Conservation (phyloP, 225 moss, liverwort and hornwort genomes). For the Marchantia paleacea region DNA sequence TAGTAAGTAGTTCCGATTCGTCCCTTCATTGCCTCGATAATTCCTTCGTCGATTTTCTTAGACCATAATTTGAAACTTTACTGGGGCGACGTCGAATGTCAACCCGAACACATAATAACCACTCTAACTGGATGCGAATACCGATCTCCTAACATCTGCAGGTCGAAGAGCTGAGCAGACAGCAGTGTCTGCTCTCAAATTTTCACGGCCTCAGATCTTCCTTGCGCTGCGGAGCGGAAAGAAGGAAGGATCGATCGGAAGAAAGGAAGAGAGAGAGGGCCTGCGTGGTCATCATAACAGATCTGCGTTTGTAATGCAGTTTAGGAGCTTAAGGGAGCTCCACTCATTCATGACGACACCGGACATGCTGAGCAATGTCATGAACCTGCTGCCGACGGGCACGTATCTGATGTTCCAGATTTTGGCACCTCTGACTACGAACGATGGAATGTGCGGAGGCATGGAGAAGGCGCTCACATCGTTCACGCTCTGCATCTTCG, state of each 20-base stretch:
- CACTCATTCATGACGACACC: conserved; percentile 13
- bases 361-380: conserved; percentile 21
- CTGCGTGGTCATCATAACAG: background rate
- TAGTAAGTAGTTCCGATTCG: no score
- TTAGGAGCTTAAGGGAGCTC: conserved; percentile 8
- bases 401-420: conserved; percentile 27
- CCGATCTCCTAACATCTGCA: background rate
- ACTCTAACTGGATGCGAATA: background rate
- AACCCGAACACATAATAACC: background rate
- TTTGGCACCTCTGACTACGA: conserved; percentile 16
- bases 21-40: no score
- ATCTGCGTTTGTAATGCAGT: conserved; percentile 4
- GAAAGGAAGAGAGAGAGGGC: background rate
- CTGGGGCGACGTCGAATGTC: background rate
- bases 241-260: background rate
- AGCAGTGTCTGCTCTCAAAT: background rate
- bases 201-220: background rate
- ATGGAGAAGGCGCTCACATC: conserved; percentile 14
- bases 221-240: background rate
- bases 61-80: background rate
- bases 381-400: conserved; percentile 28
- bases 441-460: conserved; percentile 26
- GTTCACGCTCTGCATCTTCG: conserved; percentile 9
- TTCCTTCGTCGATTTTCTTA: no score
- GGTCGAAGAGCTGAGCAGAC: background rate